A percentile compares a stretch with the other conserved stretches of the same genome.
Evolutionary conservation across 2,329 filamentous ascomycete species (phyloP).

Genomic region (Aspergillus fructus): DNA sequence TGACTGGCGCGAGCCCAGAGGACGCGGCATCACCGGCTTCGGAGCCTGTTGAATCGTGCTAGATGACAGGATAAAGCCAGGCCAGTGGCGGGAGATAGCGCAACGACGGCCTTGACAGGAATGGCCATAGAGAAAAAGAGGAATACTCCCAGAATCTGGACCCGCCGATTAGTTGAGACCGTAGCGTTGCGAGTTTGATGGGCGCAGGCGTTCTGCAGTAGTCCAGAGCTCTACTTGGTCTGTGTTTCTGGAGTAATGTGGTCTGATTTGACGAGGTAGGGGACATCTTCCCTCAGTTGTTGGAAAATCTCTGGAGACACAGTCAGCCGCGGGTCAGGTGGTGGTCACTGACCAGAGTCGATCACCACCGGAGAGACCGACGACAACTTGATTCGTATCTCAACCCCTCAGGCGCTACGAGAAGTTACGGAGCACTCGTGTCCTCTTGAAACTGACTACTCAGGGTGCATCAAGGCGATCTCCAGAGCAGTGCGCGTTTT

Average conservation of each 20-base stretch:
- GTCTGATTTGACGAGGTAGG: slow-evolving; percentile 19
- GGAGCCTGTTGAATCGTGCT: slow-evolving; percentile 5
- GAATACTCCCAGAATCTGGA: slow-evolving; percentile 6
- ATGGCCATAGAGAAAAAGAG: slow-evolving; percentile 11
- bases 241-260: slow-evolving; percentile 11
- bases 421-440: too few species aligned
- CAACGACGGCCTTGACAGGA: slow-evolving; percentile 13
- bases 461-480: neutral
- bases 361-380: slow-evolving; percentile 23
- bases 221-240: slow-evolving; percentile 16
- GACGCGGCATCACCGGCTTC: slow-evolving; percentile 5
- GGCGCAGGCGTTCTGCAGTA: slow-evolving; percentile 5
- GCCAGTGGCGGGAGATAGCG: slow-evolving; percentile 25
- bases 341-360: slow-evolving; percentile 21
- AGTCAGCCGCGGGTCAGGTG: slow-evolving; percentile 14
- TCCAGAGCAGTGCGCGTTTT: neutral
- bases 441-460: neutral
- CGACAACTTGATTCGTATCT: neutral
- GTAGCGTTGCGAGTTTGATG: slow-evolving; percentile 8
- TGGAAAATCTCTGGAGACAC: slow-evolving; percentile 1
- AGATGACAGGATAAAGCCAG: slow-evolving; percentile 23
- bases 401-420: neutral
- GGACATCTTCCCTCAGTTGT: slow-evolving; percentile 17
- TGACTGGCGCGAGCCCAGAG: slow-evolving; percentile 9
- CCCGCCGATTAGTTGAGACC: slow-evolving; percentile 11